Evolutionary conservation across 345 rosid species (phyloP).

Genomic region (Ceriops decandra): DNA sequence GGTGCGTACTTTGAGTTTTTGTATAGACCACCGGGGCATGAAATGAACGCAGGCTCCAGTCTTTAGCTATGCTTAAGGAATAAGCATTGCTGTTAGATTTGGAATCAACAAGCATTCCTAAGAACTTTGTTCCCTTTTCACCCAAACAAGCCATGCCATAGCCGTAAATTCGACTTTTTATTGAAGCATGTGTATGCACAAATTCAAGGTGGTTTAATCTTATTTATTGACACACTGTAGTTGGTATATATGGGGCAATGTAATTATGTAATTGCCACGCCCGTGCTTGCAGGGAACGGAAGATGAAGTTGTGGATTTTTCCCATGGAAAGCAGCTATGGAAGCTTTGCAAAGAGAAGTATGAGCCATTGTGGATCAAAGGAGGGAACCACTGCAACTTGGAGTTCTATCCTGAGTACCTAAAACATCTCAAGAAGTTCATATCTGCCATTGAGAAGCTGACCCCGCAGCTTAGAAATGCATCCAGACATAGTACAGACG

Average conservation of each 20-base stretch:
- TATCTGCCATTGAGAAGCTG: conserved; percentile 64
- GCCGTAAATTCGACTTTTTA: neutral
- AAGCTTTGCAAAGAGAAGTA: conserved; percentile 79
- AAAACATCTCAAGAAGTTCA: conserved; percentile 68
- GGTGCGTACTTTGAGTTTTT: too few species aligned
- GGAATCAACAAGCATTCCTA: neutral
- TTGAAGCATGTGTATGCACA: neutral
- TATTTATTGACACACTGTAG: neutral
- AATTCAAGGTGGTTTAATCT: neutral
- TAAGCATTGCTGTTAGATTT: too few species aligned
- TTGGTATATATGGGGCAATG: neutral
- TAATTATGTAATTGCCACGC: neutral
- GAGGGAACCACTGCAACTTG: conserved; percentile 78
- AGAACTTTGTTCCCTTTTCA: neutral
- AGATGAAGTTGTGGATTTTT: conserved; percentile 72
- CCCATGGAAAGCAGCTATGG: conserved; percentile 88
- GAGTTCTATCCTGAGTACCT: conserved; percentile 77
- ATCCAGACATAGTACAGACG: conserved; percentile 25
- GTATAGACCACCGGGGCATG: too few species aligned
- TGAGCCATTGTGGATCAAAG: conserved; percentile 86
- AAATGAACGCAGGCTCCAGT: too few species aligned
- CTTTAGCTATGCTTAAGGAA: too few species aligned
- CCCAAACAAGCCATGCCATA: neutral
- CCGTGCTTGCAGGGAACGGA: conserved; percentile 61
- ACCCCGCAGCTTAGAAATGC: conserved; percentile 26